A percentile compares a stretch with the other conserved stretches of the same genome.
Evolutionary conservation across 306 rosid genomes (phyloP).

Genomic region (Cucurbita maxima): DNA sequence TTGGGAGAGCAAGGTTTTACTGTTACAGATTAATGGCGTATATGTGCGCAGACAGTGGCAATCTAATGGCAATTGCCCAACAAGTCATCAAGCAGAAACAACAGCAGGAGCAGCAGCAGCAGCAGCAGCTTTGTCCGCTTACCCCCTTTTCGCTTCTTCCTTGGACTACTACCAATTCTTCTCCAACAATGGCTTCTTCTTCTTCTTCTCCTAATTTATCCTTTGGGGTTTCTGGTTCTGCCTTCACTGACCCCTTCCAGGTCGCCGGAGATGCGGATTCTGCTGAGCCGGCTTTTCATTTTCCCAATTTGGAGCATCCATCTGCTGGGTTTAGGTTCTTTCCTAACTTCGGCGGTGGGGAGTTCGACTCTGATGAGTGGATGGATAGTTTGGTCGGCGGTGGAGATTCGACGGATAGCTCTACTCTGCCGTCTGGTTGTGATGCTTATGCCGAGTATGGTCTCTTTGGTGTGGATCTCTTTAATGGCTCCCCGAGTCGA

Average conservation of each 20-base stretch:
- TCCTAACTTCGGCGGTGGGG: constrained; percentile 40
- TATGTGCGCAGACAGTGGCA: constrained; percentile 89
- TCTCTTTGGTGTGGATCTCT: constrained; percentile 32
- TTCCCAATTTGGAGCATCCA: constrained; percentile 45
- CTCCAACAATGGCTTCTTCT: not conserved
- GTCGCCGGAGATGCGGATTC: constrained; percentile 18
- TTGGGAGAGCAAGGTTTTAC: not conserved
- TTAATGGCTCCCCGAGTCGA: constrained; percentile 31
- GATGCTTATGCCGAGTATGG: constrained; percentile 39
- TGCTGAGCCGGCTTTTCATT: constrained; percentile 31
- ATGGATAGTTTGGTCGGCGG: constrained; percentile 68
- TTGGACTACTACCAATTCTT: constrained; percentile 25
- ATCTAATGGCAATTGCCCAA: constrained; percentile 94
- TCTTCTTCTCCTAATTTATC: constrained; percentile 17
- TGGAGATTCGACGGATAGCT: constrained; percentile 59
- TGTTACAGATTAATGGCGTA: constrained; percentile 31
- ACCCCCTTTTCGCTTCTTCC: constrained; percentile 34
- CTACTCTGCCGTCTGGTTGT: constrained; percentile 33
- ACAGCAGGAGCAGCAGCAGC: constrained; percentile 54
- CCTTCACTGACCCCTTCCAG: constrained; percentile 60
- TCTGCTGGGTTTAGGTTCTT: constrained; percentile 45
- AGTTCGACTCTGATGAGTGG: constrained; percentile 94
- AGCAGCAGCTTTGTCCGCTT: constrained; percentile 19
- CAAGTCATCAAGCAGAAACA: constrained; percentile 85
- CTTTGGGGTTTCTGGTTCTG: constrained; percentile 21